Percentiles rank a stretch among this genome's conserved stretches.
Conservation (phyloP, 257 asterid species). For the Misopates orontium region DNA sequence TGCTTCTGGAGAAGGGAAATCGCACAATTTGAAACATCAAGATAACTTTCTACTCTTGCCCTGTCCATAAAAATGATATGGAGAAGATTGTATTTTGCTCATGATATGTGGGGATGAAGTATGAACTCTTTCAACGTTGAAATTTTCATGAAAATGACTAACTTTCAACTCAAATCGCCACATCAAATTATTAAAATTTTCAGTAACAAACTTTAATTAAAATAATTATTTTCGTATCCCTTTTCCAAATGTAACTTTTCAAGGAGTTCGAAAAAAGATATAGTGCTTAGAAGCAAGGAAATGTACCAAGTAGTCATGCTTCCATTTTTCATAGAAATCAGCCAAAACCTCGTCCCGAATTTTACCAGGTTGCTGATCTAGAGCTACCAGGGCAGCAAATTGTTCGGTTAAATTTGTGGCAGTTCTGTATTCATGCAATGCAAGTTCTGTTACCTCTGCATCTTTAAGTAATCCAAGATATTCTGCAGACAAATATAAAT, state of each 20-base stretch:
- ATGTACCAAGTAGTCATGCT: conserved; percentile 81
- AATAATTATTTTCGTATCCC: neutral
- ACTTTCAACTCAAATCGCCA: too few species aligned
- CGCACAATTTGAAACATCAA: too few species aligned
- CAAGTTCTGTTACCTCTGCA: conserved; percentile 62
- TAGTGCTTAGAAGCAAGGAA: neutral
- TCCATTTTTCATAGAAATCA: conserved; percentile 89
- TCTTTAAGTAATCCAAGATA: conserved; percentile 74
- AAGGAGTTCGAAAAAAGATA: too few species aligned
- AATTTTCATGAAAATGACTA: too few species aligned
- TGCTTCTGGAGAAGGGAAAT: too few species aligned
- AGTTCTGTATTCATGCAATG: conserved; percentile 61
- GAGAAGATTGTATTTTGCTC: too few species aligned
- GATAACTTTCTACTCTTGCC: too few species aligned
- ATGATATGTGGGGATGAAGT: too few species aligned
- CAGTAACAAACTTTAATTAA: too few species aligned
- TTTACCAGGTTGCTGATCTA: conserved; percentile 72
- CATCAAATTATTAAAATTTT: too few species aligned
- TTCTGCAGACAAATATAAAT: conserved; percentile 42
- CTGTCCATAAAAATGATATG: too few species aligned
- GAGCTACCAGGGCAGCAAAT: conserved; percentile 78
- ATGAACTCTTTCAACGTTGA: too few species aligned
- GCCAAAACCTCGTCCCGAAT: conserved; percentile 72
- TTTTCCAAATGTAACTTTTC: neutral
- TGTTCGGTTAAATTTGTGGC: conserved; percentile 96